Conservation (phyloP, 106 monocot species). For the Cymbidium sinense region DNA sequence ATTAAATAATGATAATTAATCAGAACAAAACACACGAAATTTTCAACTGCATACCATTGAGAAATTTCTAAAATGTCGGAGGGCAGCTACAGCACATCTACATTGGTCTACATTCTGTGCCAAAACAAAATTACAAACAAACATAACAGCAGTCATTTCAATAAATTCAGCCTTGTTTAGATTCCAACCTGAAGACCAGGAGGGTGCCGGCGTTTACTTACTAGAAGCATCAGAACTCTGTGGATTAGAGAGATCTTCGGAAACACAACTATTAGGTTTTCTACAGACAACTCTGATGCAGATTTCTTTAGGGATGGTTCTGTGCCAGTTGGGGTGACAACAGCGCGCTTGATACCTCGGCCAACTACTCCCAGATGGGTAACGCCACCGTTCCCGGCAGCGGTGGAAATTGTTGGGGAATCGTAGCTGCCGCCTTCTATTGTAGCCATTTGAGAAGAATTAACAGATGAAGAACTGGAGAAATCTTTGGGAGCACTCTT, state of each 20-base stretch:
- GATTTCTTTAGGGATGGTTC: conserved; percentile 48
- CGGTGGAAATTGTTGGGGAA: conserved; percentile 46
- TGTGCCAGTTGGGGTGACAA: conserved; percentile 21
- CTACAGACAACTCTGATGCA: conserved; percentile 16
- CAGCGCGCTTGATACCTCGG: conserved; percentile 78
- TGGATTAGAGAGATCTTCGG: conserved; percentile 7
- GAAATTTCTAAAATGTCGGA: neutral
- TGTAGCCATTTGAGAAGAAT: conserved; percentile 42
- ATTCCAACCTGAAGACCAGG: neutral
- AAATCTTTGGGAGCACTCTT: conserved; percentile 1
- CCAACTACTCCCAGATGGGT: conserved; percentile 93
- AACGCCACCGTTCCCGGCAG: conserved; percentile 23
- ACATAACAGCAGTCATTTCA: neutral
- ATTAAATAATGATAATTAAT: too few species aligned
- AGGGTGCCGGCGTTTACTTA: neutral
- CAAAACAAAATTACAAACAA: too few species aligned
- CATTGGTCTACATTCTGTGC: neutral
- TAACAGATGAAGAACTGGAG: conserved; percentile 19
- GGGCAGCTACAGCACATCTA: neutral
- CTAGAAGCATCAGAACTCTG: conserved; percentile 7
- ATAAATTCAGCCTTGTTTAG: neutral
- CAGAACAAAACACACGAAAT: neutral
- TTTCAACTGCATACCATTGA: neutral
- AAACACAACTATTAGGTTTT: conserved; percentile 20
- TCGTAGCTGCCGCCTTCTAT: conserved; percentile 41